Percentiles rank a stretch among this genome's conserved stretches.
phyloP scores from a whole-genome alignment of 192 early-diverging fungal species.

The Bifiguratus adelaidae region DNA sequence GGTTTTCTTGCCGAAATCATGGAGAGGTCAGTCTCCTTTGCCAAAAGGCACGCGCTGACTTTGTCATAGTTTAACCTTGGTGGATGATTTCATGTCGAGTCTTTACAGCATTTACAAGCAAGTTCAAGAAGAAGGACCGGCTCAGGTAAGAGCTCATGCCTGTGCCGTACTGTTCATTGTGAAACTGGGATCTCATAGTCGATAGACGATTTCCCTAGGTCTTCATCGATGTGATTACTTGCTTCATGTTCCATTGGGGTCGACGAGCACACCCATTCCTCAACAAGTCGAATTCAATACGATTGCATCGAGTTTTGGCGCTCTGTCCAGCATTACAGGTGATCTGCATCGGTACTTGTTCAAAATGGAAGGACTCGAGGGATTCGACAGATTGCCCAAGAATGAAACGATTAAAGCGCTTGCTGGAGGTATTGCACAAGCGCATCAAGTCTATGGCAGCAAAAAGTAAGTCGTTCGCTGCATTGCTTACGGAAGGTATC shows the following conservation, averaged over 20 bases:
- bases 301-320: slow-evolving; percentile 84
- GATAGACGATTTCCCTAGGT: slow-evolving; percentile 58
- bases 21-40: slow-evolving; percentile 35
- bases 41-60: background rate
- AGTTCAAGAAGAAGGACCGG: slow-evolving; percentile 43
- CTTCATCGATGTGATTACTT: slow-evolving; percentile 92
- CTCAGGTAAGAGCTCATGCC: slow-evolving; percentile 30
- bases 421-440: slow-evolving; percentile 65
- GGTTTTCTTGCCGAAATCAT: slow-evolving; percentile 64
- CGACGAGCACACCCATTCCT: slow-evolving; percentile 36
- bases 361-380: too few relatives aligned
- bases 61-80: slow-evolving; percentile 43
- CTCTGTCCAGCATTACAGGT: slow-evolving; percentile 60
- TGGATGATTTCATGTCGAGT: slow-evolving; percentile 75
- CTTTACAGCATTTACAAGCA: slow-evolving; percentile 69
- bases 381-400: slow-evolving; percentile 42
- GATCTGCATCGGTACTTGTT: slow-evolving; percentile 65
- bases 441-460: slow-evolving; percentile 51
- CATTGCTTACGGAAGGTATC: too few relatives aligned
- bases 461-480: slow-evolving; percentile 20
- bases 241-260: slow-evolving; percentile 47
- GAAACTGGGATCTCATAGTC: background rate
- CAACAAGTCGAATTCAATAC: slow-evolving; percentile 98
- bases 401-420: slow-evolving; percentile 64
- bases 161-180: background rate